These are phyloP conservation scores for Ganoderma lucidum DNA, from an alignment of 1,284 basidiomycete genomes.

Conservation along the genomic window DNA sequence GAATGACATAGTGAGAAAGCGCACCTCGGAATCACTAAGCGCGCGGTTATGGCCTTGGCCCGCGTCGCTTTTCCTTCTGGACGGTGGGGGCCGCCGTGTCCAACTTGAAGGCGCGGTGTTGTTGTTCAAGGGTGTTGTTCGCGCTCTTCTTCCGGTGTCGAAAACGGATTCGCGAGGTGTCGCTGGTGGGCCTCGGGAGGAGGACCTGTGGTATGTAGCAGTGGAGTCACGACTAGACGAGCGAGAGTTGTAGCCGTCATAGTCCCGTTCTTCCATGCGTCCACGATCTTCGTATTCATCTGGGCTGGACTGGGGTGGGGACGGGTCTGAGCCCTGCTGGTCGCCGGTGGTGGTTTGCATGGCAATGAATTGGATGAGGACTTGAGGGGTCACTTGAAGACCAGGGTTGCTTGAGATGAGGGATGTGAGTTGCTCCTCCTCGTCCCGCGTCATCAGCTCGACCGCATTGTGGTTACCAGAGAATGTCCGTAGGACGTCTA, in stretches of 20 bases:
- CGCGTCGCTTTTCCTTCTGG: slow-evolving; percentile 72
- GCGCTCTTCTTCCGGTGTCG: slow-evolving; percentile 69
- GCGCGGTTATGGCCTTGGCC: slow-evolving; percentile 58
- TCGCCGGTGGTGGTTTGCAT: slow-evolving; percentile 62
- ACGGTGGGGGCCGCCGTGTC: slow-evolving; percentile 68
- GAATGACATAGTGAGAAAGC: slow-evolving; percentile 30
- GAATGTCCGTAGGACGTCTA: slow-evolving; percentile 70
- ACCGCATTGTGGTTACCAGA: slow-evolving; percentile 63
- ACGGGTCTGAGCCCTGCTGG: slow-evolving; percentile 44
- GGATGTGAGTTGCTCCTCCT: slow-evolving; percentile 61
- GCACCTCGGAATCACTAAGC: slow-evolving; percentile 74
- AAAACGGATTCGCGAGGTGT: slow-evolving; percentile 67
- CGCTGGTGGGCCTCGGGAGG: slow-evolving; percentile 48
- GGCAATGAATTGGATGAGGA: slow-evolving; percentile 71
- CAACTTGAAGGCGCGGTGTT: slow-evolving; percentile 74
- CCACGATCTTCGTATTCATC: slow-evolving; percentile 33
- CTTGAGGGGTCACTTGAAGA: slow-evolving; percentile 71
- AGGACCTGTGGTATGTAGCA: slow-evolving; percentile 50
- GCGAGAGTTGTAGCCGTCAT: slow-evolving; percentile 49
- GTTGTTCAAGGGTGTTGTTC: slow-evolving; percentile 65
- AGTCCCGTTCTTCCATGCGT: slow-evolving; percentile 46
- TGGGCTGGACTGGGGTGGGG: slow-evolving; percentile 31
- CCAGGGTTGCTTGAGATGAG: slow-evolving; percentile 67
- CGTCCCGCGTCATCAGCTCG: slow-evolving; percentile 64
- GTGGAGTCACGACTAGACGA: slow-evolving; percentile 65